phyloP scores from a whole-genome alignment of 305 asterid genomes.

The Nicotiana rustica region DNA sequence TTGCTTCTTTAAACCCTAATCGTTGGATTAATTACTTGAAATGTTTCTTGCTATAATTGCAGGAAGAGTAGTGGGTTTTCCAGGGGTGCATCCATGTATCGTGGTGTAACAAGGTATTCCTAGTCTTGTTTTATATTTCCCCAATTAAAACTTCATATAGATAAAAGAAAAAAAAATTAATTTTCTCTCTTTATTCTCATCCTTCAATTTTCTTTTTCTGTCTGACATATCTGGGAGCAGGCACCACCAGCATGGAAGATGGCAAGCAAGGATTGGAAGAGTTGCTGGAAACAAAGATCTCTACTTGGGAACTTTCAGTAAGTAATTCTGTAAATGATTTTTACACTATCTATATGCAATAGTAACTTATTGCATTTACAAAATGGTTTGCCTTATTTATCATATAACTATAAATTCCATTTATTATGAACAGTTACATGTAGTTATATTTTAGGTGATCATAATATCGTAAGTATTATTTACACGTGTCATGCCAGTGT shows the following conservation, averaged over 20 bases:
- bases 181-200: not conserved
- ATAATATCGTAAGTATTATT: not conserved
- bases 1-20: not conserved
- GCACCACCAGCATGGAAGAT: constrained; percentile 96
- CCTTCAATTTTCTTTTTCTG: constrained; percentile 7
- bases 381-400: too few species aligned
- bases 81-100: constrained; percentile 92
- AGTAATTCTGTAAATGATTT: constrained; percentile 25
- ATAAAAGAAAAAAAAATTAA: not conserved
- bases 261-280: constrained; percentile 95
- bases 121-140: not conserved
- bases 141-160: not conserved
- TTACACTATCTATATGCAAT: too few species aligned
- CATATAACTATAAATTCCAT: too few species aligned
- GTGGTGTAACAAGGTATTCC: constrained; percentile 85
- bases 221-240: constrained; percentile 47
- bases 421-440: too few species aligned
- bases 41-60: constrained; percentile 28
- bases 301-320: constrained; percentile 88
- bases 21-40: not conserved
- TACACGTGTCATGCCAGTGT: too few species aligned
- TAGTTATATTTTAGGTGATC: too few species aligned
- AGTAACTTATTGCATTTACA: too few species aligned
- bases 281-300: constrained; percentile 95
- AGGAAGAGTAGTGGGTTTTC: constrained; percentile 95